phyloP scores from a whole-genome alignment of 331 rosid genomes.

The Pyrus hybrid region DNA sequence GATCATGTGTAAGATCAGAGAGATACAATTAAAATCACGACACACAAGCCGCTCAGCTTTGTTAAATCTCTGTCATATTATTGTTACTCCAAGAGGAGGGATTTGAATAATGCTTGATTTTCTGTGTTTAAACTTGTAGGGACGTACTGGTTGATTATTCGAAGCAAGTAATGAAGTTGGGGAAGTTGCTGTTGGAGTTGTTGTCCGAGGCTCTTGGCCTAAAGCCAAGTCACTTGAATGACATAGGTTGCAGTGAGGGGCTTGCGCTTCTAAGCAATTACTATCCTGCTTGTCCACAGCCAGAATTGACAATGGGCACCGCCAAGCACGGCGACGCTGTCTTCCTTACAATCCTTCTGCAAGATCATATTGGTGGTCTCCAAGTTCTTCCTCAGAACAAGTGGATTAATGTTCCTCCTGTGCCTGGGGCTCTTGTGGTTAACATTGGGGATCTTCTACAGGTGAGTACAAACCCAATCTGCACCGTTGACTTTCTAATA shows the following conservation, averaged over 20 bases:
- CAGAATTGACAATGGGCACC: not conserved
- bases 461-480: too few species aligned
- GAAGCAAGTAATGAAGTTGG: slow-evolving; percentile 11
- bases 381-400: slow-evolving; percentile 36
- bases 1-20: not conserved
- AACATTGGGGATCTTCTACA: slow-evolving; percentile 28
- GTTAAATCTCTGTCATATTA: not conserved
- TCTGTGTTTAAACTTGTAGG: not conserved
- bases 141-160: slow-evolving; percentile 13
- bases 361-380: slow-evolving; percentile 62
- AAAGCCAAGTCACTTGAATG: not conserved
- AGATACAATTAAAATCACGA: not conserved
- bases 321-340: not conserved
- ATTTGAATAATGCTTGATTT: too few species aligned
- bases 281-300: not conserved
- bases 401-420: slow-evolving; percentile 43
- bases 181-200: not conserved
- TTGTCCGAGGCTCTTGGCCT: not conserved
- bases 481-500: too few species aligned
- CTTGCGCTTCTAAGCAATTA: not conserved
- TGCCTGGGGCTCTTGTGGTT: slow-evolving; percentile 26
- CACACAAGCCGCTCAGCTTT: too few species aligned
- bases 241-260: not conserved
- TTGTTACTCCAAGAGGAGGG: too few species aligned
- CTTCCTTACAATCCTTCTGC: slow-evolving; percentile 57